These are phyloP conservation scores for Podila clonocystis DNA, from an alignment of 192 early-diverging fungal species.

Conservation along the genomic window DNA sequence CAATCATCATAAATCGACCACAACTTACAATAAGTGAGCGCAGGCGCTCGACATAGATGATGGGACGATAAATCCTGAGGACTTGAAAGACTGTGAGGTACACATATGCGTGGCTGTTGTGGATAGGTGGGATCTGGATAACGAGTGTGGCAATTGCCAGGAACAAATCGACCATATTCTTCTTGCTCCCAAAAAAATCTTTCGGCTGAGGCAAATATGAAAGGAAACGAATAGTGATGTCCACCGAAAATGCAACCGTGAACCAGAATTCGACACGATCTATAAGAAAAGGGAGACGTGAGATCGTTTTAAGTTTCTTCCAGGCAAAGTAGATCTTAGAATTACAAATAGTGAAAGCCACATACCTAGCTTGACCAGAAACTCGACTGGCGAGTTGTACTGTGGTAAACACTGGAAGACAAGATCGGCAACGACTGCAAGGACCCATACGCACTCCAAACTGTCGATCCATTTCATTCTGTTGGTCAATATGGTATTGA, in stretches of 20 bases:
- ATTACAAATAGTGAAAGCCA: background rate
- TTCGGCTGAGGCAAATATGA: conserved; percentile 34
- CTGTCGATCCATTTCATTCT: conserved; percentile 21
- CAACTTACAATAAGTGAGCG: conserved; percentile 56
- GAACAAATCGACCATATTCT: conserved; percentile 59
- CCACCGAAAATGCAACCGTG: conserved; percentile 58
- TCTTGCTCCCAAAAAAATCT: conserved; percentile 54
- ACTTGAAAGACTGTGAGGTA: conserved; percentile 67
- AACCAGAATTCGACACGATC: conserved; percentile 57
- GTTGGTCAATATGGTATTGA: conserved; percentile 4
- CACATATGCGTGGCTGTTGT: conserved; percentile 48
- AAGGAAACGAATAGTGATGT: conserved; percentile 56
- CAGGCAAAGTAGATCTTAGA: background rate
- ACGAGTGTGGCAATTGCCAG: conserved; percentile 57
- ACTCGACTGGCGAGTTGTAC: conserved; percentile 25
- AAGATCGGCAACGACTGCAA: conserved; percentile 58
- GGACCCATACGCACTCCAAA: conserved; percentile 50
- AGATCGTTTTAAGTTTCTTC: background rate
- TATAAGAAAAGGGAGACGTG: conserved; percentile 10
- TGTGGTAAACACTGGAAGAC: conserved; percentile 58
- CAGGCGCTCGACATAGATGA: conserved; percentile 60
- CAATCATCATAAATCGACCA: too few relatives aligned
- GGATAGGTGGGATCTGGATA: conserved; percentile 63
- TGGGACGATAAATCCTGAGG: conserved; percentile 58
- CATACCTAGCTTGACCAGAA: conserved; percentile 40